Evolutionary conservation across 345 rosid genomes (phyloP), one percentile per base, ranked within the genome.

Genomic region (Hirschfeldia incana): DNA sequence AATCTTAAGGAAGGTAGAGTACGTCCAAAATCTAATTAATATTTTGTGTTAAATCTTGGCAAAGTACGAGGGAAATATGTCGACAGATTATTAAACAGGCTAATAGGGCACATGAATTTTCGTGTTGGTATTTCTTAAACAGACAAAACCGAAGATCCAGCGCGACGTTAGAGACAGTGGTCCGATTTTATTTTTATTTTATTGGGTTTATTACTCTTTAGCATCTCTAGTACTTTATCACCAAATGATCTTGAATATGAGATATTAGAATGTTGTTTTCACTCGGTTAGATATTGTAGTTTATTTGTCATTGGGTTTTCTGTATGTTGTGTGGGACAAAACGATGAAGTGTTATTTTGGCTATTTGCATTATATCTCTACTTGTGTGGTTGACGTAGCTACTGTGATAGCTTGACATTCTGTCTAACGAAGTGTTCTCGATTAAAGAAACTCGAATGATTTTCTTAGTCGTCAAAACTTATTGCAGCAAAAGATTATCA

Each of bases 101-200:
- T 26, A 26, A 58, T 21, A 66, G 66, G 9, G 9, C 26, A 16
- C 63, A 44, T 68, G 37, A 13, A 21, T 68, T 59, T 12, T 30
- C 44, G 74, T 34, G 63, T 61, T 44, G 10, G 15, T 36, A 53
- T 58, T 34, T 67, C 74, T 60, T 60, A 46, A 69, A 32, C 74
- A 76, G 37, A 60, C 80, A 76, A 60, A 69, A 69, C 44, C 37
- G 63, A 76, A 68, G 74, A 68, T 76, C 57, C 8, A 69, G 74
- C 68, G 7, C 46, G 29, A 68, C 46, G 37, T 49, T 76, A 21
- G 75, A 76, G 64, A 69, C 12, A 61, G 69, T 44, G 74, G 44
- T 55, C 27, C 34, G 2, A 10, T 58, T 9, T 37, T 70, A 29
- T 70, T 21, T 37, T 8, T 34, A 34, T 57, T 33, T 57, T n/a